Base-by-base conservation (phyloP, 257 asterid species). In the Verbascum thapsus region DNA sequence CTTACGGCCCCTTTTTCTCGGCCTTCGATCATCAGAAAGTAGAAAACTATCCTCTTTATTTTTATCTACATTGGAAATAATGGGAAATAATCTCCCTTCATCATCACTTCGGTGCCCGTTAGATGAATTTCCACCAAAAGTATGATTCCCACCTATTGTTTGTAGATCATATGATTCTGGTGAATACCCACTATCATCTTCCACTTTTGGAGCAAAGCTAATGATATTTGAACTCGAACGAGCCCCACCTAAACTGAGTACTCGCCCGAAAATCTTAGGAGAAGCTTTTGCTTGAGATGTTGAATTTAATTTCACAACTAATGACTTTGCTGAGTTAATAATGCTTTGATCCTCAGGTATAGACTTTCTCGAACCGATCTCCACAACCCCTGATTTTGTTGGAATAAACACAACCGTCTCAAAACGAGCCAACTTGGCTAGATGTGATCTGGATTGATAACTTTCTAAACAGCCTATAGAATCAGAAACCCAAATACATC, bases 1-100 rank as follows among this genome's bases (percentile, higher is more conserved):
- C 61, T 88, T 91, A 40, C 98, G 72, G 0, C 98, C 98, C 66
- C 98, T 68, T 72, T 88, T 91, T 56, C 96, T 79, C n/a, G 94
- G 95, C 66, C 74, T 85, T 50, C 68, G 85, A 4, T 87, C 95
- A 15, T 90, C 96, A 1, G 86, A 60, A 50, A 80, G 78, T 18
- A 85, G 17, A 26, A 71, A 68, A 0, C 71, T 52, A 72, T 81
- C 87, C 38, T 80, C 94, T 49, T 65, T 69, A 12, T 10, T 61
- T 49, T 72, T 84, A 20, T 78, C 88, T 34, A 50, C 53, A 71
- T 55, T 64, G 38, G 78, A 63, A 22, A 42, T n/a, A 10, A 64
- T 39, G 22, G 0, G 35, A 51, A 18, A 51, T 6, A 7, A 8
- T 1, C 20, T 38, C 35, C 1, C 64, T 20, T 39, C 35, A 41